Base-by-base conservation (phyloP, 129 eudicot species). In the Helichrysum umbraculigerum region DNA sequence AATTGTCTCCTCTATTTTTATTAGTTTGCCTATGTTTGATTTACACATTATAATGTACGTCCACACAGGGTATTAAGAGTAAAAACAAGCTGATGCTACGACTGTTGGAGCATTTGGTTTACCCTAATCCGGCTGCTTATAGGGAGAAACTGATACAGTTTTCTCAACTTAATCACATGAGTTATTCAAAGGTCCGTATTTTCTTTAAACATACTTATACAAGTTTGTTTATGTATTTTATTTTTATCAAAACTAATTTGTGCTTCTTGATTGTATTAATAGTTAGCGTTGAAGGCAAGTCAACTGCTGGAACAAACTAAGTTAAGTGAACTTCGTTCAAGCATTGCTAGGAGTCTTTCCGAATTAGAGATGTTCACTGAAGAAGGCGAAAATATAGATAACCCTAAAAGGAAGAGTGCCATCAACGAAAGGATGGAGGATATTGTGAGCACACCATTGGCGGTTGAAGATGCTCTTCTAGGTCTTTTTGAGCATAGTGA, bases 71-170 rank as follows among this genome's bases (percentile, higher is more conserved):
- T 22, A 83, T 95, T 67, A 91, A 59, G 81, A 85, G 91, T 78
- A 95, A 95, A 79, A 95, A 95, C 79, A 91, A 91, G 88, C 82
- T 95, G 83, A 86, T 95, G 81, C 89, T 95, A 37, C 77, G 94
- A 70, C 96, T 95, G 63, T 85, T 95, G 96, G 99, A 95, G 82
- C 96, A 95, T 37, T 78, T 95, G 60, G 99, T 95, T 70, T 95
- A 95, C 80, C 99, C 99, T 62, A 95, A 95, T 85, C 99, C 99
- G 28, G 99, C 99, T 74, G 92, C 97, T 5, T 95, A 95, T 77
- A 88, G 97, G 74, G 99, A 91, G 64, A 82, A 79, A 84, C 86
- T 95, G 22, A 87, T 95, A 70, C 94, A 95, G 37, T 95, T 91
- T 76, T 91, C 97, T 21, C 60, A 81, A 56, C 93, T 95, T 65